These are phyloP conservation scores for Claviceps humidiphila DNA, from an alignment of 2,329 filamentous ascomycete genomes.

Conservation along the genomic window DNA sequence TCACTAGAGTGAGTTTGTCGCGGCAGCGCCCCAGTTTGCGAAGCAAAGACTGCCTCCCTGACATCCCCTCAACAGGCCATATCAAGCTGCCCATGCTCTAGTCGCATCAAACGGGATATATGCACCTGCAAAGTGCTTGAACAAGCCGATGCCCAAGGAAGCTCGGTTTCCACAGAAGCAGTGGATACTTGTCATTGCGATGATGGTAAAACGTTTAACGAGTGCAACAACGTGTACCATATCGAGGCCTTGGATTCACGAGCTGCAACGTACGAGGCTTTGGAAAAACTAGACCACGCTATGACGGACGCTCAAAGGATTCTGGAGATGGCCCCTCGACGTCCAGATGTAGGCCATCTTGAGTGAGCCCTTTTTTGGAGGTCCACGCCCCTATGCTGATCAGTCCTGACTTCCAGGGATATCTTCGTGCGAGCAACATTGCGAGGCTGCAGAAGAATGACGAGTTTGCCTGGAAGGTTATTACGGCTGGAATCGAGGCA, in stretches of 20 bases:
- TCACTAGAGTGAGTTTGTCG: conserved; percentile 19
- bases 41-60: neutral
- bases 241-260: conserved; percentile 28
- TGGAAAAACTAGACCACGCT: conserved; percentile 24
- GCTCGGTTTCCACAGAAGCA: conserved; percentile 27
- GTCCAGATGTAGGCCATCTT: conserved; percentile 22
- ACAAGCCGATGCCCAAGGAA: conserved; percentile 16
- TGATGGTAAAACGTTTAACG: conserved; percentile 15
- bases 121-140: conserved; percentile 16
- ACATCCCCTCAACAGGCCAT: conserved; percentile 18
- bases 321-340: conserved; percentile 26
- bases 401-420: conserved; percentile 18
- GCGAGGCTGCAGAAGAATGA: conserved; percentile 23
- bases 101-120: conserved; percentile 18
- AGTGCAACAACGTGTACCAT: conserved; percentile 24
- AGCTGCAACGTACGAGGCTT: conserved; percentile 26
- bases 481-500: conserved; percentile 25
- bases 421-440: conserved; percentile 28
- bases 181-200: conserved; percentile 24
- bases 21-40: neutral
- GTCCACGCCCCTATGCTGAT: no score
- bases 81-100: conserved; percentile 21
- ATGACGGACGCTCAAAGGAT: conserved; percentile 29
- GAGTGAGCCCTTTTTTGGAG: no score
- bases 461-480: conserved; percentile 26